Evolutionary conservation across 1,284 basidiomycete species (phyloP), one percentile per base, ranked within the genome.

Genomic region (Rhodotorula sp.): DNA sequence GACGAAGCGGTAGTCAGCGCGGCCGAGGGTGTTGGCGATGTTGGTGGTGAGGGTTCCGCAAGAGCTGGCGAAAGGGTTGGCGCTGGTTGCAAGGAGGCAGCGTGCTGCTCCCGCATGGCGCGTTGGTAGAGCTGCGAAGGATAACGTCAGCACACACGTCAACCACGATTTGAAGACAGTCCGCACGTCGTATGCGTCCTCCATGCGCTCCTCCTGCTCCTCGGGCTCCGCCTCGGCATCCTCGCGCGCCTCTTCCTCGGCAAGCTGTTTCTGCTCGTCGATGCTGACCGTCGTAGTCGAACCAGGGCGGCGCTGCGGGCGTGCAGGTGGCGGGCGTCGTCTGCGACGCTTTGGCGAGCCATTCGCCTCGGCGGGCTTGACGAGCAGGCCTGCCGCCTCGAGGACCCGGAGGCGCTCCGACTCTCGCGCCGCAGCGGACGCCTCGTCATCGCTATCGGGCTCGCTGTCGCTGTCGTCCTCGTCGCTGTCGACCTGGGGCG

Each of bases 361-460:
- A 85, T 34, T 42, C 45, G 62, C 53, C 81, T 82, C 67, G 21
- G 74, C 74, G 14, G 88, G 88, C 55, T 63, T 59, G 62, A 96
- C 85, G 68, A 93, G 87, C 50, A 97, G 83, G 1, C 95, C 95
- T 0, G 93, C 93, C 0, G 92, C 91, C 79, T 93, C 89, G 21
- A 97, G 84, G 14, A 96, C 91, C 41, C 90, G 86, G 75, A 89
- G 87, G 45, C 92, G 85, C 80, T 95, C 93, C 25, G 86, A 84
- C 70, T 89, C 92, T 56, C 91, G 86, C 45, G 88, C 86, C 75
- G 85, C 55, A 85, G 85, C 66, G 4, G 73, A 77, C 12, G 77
- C 70, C 49, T 78, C 80, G 44, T 81, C 82, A 64, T 82, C 79
- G 42, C 80, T 48, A 80, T 78, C 69, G 41, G 75, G 77, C 23